A percentile compares a stretch with the other conserved stretches of the same genome.
phyloP scores from a whole-genome alignment of 805 yeast genomes.

The Spathaspora arborariae region DNA sequence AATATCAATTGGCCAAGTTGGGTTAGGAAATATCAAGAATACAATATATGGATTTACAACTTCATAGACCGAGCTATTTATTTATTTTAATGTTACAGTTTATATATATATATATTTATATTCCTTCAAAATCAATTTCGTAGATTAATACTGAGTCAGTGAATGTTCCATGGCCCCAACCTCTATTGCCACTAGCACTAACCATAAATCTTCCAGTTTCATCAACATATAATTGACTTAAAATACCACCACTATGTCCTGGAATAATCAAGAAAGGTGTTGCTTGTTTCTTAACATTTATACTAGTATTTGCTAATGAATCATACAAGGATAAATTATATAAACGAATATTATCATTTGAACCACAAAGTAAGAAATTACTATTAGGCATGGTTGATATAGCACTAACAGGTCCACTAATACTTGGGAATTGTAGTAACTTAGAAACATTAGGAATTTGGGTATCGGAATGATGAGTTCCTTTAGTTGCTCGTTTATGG shows the following conservation, averaged over 20 bases:
- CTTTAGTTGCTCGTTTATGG: conserved; percentile 19
- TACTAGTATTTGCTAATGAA: conserved; percentile 19
- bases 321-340: conserved; percentile 63
- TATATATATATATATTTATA: conserved; percentile 3
- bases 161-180: conserved; percentile 80
- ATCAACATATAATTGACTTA: conserved; percentile 76
- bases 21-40: conserved; percentile 31
- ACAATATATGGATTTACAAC: conserved; percentile 21
- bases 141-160: conserved; percentile 81
- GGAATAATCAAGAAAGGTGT: conserved; percentile 89
- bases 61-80: conserved; percentile 1
- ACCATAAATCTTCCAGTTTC: conserved; percentile 85
- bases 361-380: conserved; percentile 79
- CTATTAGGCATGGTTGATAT: conserved; percentile 78
- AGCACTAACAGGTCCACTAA: conserved; percentile 87
- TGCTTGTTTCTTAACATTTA: conserved; percentile 32
- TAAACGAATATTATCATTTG: conserved; percentile 82
- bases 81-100: not conserved
- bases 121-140: conserved; percentile 55
- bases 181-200: conserved; percentile 90
- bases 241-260: conserved; percentile 92
- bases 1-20: conserved; percentile 25
- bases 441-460: conserved; percentile 48
- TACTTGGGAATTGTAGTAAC: conserved; percentile 70
- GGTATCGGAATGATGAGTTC: conserved; percentile 18